Evolutionary conservation across 306 rosid species (phyloP).

Genomic region (Gynostemma pentaphyllum): DNA sequence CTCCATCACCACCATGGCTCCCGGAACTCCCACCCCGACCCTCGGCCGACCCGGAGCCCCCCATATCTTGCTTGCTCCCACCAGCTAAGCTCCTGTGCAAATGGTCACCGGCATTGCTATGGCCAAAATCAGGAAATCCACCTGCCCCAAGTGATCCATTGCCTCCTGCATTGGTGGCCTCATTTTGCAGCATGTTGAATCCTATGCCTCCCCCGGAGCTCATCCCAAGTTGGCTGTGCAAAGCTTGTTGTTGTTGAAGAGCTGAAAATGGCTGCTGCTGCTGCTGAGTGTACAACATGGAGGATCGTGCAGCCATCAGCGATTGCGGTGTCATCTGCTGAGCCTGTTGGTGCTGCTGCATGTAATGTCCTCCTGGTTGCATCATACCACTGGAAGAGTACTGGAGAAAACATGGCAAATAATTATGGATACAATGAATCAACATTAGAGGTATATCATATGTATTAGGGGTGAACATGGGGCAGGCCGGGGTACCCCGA

Average conservation of each 20-base stretch:
- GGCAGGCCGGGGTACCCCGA: too few relatives aligned
- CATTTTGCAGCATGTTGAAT: constrained; percentile 69
- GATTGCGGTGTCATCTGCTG: constrained; percentile 84
- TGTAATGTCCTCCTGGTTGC: constrained; percentile 82
- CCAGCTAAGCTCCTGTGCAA: constrained; percentile 57
- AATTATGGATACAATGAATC: too few relatives aligned
- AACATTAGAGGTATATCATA: too few relatives aligned
- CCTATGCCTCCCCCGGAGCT: constrained; percentile 50
- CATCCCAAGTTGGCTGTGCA: constrained; percentile 64
- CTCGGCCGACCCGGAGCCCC: constrained; percentile 40
- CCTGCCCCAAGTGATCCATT: constrained; percentile 37
- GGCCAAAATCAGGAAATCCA: constrained; percentile 64
- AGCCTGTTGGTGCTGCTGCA: constrained; percentile 76
- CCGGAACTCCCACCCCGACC: constrained; percentile 63
- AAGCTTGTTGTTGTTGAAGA: constrained; percentile 78
- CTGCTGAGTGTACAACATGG: constrained; percentile 76
- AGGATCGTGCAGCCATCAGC: constrained; percentile 85
- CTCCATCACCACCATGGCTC: constrained; percentile 58
- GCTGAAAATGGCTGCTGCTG: constrained; percentile 74
- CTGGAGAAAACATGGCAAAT: constrained; percentile 23
- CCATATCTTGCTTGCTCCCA: constrained; percentile 72
- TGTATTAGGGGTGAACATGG: too few relatives aligned
- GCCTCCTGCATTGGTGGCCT: constrained; percentile 47
- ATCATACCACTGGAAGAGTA: constrained; percentile 58
- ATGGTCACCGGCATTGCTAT: constrained; percentile 41